phyloP scores from a whole-genome alignment of 2,329 filamentous ascomycete genomes.

The Penicillium sp. region DNA sequence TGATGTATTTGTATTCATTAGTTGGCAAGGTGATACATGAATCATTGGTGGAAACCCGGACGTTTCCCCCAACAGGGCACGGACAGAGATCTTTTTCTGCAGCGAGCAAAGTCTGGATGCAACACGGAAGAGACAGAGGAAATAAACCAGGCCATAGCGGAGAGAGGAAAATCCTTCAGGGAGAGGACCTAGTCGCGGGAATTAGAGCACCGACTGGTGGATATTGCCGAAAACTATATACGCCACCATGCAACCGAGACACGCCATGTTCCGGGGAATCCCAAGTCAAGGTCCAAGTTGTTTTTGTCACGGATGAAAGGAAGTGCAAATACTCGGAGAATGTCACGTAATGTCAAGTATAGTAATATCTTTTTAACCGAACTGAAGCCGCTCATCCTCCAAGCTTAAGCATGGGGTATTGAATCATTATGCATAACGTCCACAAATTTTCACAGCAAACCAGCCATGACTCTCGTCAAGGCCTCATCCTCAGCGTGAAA shows the following conservation, averaged over 20 bases:
- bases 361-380: neutral
- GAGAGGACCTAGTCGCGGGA: neutral
- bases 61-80: neutral
- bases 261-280: neutral
- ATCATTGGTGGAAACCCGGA: slow-evolving; percentile 13
- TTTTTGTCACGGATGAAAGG: slow-evolving; percentile 1
- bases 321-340: neutral
- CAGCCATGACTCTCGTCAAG: slow-evolving; percentile 30
- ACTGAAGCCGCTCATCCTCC: neutral
- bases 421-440: neutral
- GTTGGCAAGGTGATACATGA: neutral
- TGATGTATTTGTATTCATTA: neutral
- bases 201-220: slow-evolving; percentile 8
- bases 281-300: neutral
- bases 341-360: neutral
- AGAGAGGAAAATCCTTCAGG: neutral
- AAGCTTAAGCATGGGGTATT: neutral
- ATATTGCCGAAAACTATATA: neutral
- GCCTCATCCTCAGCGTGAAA: slow-evolving; percentile 32
- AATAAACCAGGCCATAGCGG: neutral
- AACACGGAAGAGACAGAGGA: neutral
- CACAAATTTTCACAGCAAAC: slow-evolving; percentile 19
- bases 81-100: neutral
- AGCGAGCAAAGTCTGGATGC: neutral
- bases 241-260: slow-evolving; percentile 1